phyloP scores from a whole-genome alignment of 192 early-diverging fungal genomes.

The Podila epigama region DNA sequence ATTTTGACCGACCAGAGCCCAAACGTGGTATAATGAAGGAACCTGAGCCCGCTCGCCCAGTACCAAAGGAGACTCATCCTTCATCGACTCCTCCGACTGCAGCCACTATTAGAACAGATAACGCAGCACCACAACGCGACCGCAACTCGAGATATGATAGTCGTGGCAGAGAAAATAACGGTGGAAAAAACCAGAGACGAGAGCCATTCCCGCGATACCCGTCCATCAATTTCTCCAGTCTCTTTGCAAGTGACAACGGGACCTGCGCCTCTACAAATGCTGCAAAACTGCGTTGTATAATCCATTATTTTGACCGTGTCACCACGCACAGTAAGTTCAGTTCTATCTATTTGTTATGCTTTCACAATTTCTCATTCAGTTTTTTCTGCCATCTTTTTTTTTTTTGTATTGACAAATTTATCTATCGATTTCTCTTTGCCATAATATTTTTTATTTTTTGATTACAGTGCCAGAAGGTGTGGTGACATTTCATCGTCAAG shows the following conservation, averaged over 20 bases:
- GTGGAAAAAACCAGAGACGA: not conserved
- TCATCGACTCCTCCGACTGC: too few relatives aligned
- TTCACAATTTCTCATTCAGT: too few relatives aligned
- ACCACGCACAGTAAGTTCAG: constrained; percentile 18
- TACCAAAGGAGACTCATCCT: not conserved
- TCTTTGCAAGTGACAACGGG: constrained; percentile 11
- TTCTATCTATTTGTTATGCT: too few relatives aligned
- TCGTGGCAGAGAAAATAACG: not conserved
- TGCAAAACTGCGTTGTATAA: constrained; percentile 40
- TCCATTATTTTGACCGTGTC: constrained; percentile 47
- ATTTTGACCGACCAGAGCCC: constrained; percentile 30
- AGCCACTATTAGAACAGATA: not conserved
- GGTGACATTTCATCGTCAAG: constrained; percentile 39
- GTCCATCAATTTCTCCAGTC: constrained; percentile 40
- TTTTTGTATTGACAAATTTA: not conserved
- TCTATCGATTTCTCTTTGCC: not conserved
- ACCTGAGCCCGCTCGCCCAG: not conserved
- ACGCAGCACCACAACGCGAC: not conserved
- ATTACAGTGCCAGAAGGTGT: constrained; percentile 31
- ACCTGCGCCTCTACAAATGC: constrained; percentile 23
- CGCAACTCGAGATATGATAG: not conserved
- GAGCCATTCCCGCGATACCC: constrained; percentile 17
- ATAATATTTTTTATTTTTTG: not conserved
- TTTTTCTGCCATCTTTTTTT: too few relatives aligned
- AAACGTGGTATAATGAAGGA: not conserved